Evolutionary conservation across 2,329 filamentous ascomycete species (phyloP), one percentile per base, ranked within the genome.

Genomic region (Arachnomyces sp.): DNA sequence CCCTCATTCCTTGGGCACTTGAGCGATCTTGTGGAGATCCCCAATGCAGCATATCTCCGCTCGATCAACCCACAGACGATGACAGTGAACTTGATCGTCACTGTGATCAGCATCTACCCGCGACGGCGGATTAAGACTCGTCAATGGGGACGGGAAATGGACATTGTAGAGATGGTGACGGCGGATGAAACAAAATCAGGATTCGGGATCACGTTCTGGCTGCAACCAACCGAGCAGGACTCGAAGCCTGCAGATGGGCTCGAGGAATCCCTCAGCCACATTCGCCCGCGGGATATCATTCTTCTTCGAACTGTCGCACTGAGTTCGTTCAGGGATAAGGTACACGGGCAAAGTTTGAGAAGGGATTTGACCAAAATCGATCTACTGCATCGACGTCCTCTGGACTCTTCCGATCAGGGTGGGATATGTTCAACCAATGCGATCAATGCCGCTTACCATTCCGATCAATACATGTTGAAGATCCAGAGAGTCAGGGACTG

Each of bases 171-270:
- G 59, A 61, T 92, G 2, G 68, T 89, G 1, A 78, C 95, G 1
- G 89, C 84, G 4, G 90, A 96, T 58, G 84, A 94, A 38, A 94
- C 88, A 0, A 77, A 73, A 47, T 77, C 84, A 0, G 84, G 82
- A 2, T 94, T 95, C 62, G 77, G 73, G 18, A 71, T 95, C 40
- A 89, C 83, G 2, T 87, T 94, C 58, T 96, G 90, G 90, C 66
- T 94, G 2, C 64, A 72, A 3, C 60, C 67, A 2, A 40, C 45
- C 14, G 52, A 60, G 4, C 34, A 48, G 32, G 29, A 42, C 28
- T 25, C 28, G 20, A 28, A 34, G n/a, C 29, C 16, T 25, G 47
- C 45, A 49, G 52, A 45, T 30, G 32, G 49, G 25, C 61, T 76
- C 16, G 55, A 66, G 7, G 50, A 55, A 48, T 67, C 52, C 31